These are phyloP conservation scores for Cystobasidium onofrii DNA, from an alignment of 768 basidiomycete species.

Conservation along the genomic window DNA sequence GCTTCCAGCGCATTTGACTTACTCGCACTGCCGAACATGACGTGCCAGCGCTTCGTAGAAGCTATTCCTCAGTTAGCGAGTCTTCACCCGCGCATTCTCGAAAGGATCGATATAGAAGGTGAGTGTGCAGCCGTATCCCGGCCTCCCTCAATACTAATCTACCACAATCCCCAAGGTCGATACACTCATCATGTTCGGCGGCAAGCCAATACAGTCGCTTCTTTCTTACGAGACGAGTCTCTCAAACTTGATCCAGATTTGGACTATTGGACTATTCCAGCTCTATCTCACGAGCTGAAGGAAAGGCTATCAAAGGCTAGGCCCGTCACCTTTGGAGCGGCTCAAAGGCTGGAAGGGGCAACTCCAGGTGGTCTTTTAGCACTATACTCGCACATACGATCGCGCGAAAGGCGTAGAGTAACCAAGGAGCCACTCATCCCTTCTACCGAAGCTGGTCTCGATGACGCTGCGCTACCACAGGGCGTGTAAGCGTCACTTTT, in stretches of 20 bases:
- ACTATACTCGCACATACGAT: constrained; percentile 58
- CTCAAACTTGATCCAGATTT: constrained; percentile 61
- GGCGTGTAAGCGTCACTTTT: neutral
- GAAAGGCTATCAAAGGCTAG: constrained; percentile 57
- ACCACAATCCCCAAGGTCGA: neutral
- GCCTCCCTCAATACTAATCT: neutral
- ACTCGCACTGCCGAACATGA: constrained; percentile 56
- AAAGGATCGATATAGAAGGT: constrained; percentile 68
- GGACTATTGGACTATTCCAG: constrained; percentile 60
- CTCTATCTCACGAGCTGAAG: constrained; percentile 67
- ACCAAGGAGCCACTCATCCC: neutral
- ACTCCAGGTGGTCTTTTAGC: constrained; percentile 68
- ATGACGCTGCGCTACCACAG: neutral
- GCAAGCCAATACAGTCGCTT: constrained; percentile 65
- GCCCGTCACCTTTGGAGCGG: constrained; percentile 73
- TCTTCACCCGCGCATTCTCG: constrained; percentile 53
- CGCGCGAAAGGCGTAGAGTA: neutral
- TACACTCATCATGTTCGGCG: constrained; percentile 49
- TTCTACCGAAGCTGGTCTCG: neutral
- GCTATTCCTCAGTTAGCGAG: constrained; percentile 53
- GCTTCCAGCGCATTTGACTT: constrained; percentile 63
- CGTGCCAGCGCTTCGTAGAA: constrained; percentile 48
- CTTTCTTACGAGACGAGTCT: constrained; percentile 68
- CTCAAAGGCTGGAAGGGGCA: constrained; percentile 87
- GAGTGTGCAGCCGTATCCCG: constrained; percentile 30